Percentiles rank a stretch among this genome's conserved stretches.
Conservation (phyloP, 805 yeast genomes). For the Saccharomyces paradoxus region DNA sequence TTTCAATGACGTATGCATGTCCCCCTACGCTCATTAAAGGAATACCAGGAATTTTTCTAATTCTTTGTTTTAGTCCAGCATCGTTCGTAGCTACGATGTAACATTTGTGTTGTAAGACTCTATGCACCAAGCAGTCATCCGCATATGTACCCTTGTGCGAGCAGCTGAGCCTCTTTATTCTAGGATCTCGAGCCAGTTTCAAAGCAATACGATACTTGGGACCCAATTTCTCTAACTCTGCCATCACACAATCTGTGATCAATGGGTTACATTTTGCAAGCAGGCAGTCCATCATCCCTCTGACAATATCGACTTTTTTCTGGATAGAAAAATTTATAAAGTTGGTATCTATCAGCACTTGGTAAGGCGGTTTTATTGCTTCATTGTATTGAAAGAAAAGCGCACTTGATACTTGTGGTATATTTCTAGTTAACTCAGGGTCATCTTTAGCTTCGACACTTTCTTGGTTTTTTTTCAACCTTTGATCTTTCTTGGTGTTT, state of each 20-base stretch:
- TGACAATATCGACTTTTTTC: conserved; percentile 87
- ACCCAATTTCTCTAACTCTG: conserved; percentile 93
- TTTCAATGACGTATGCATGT: conserved; percentile 84
- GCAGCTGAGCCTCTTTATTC: conserved; percentile 80
- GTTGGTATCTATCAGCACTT: conserved; percentile 90
- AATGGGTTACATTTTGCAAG: conserved; percentile 93
- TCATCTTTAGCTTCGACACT: conserved; percentile 44
- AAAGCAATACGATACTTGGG: conserved; percentile 91
- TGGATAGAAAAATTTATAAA: conserved; percentile 94
- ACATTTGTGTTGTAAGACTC: conserved; percentile 94
- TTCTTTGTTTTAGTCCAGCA: conserved; percentile 89
- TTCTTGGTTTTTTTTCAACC: conserved; percentile 39
- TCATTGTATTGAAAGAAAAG: conserved; percentile 89
- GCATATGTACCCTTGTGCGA: conserved; percentile 96
- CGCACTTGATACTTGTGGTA: conserved; percentile 94
- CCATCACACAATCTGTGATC: conserved; percentile 95
- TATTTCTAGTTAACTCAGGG: conserved; percentile 62
- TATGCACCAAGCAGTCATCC: conserved; percentile 89
- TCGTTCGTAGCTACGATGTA: conserved; percentile 96
- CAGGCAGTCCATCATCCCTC: conserved; percentile 93
- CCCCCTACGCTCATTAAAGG: conserved; percentile 96
- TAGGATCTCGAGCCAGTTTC: conserved; percentile 85
- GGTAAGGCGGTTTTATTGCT: conserved; percentile 97
- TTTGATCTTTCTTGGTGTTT: conserved; percentile 57
- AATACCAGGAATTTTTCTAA: conserved; percentile 94